Evolutionary conservation across 2,329 filamentous ascomycete genomes (phyloP).

Genomic region (Proliferodiscus dingleyae): DNA sequence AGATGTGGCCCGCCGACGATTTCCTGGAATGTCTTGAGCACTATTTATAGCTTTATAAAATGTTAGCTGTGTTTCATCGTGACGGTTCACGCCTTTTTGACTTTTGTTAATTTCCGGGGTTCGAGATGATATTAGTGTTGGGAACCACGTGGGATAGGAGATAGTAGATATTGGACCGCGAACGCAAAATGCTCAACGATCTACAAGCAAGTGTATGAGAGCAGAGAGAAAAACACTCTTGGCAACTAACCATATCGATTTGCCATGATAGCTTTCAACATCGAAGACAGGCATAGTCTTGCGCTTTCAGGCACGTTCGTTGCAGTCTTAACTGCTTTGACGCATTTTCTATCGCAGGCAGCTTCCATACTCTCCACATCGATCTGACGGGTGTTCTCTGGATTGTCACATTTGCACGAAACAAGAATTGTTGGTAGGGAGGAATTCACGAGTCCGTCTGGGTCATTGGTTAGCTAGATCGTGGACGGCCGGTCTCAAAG

Average conservation of each 20-base stretch:
- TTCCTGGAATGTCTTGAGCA: slow-evolving; percentile 33
- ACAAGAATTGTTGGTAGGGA: slow-evolving; percentile 74
- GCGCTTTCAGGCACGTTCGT: slow-evolving; percentile 65
- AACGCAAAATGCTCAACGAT: not conserved
- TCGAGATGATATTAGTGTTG: too few species aligned
- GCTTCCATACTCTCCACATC: slow-evolving; percentile 64
- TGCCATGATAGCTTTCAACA: slow-evolving; percentile 67
- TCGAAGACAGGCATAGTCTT: slow-evolving; percentile 68
- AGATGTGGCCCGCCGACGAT: slow-evolving; percentile 55
- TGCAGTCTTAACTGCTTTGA: slow-evolving; percentile 71
- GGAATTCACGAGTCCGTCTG: slow-evolving; percentile 70
- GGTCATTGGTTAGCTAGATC: slow-evolving; percentile 17
- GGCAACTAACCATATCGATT: slow-evolving; percentile 62
- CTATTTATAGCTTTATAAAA: slow-evolving; percentile 9
- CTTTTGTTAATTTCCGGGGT: too few species aligned
- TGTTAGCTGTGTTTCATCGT: slow-evolving; percentile 7
- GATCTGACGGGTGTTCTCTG: slow-evolving; percentile 64
- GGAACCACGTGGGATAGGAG: too few species aligned
- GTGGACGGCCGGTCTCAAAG: slow-evolving; percentile 8
- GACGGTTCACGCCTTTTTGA: too few species aligned
- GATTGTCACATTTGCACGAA: slow-evolving; percentile 84
- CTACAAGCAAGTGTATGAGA: not conserved
- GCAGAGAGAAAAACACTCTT: not conserved
- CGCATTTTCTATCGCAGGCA: slow-evolving; percentile 62
- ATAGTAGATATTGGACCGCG: too few species aligned